A percentile compares a stretch with the other conserved stretches of the same genome.
These are phyloP conservation scores for Pseudogymnoascus sp. DNA, from an alignment of 2,329 filamentous ascomycete genomes.

Conservation along the genomic window DNA sequence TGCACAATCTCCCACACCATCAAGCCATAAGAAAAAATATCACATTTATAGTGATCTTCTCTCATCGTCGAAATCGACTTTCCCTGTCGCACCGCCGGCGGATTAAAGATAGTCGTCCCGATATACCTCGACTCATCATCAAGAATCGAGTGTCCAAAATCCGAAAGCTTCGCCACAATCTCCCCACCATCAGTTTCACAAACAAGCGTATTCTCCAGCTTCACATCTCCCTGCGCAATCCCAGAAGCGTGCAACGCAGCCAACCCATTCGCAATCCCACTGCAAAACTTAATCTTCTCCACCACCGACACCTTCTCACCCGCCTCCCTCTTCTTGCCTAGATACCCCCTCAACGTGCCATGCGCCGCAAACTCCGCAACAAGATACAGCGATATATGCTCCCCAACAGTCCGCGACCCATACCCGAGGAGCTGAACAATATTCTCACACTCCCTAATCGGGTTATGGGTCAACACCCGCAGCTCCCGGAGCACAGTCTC, in stretches of 20 bases:
- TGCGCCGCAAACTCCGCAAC: conserved; percentile 1
- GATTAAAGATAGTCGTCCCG: not conserved
- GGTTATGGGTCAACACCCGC: not conserved
- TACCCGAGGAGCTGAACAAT: not conserved
- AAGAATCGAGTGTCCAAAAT: conserved; percentile 4
- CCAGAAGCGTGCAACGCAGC: not conserved
- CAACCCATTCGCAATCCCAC: not conserved
- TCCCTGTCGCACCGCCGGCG: not conserved
- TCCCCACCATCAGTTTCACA: not conserved
- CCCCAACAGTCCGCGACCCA: not conserved
- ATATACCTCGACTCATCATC: conserved; percentile 2
- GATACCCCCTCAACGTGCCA: not conserved
- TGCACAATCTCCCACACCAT: conserved; percentile 5
- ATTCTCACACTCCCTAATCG: not conserved
- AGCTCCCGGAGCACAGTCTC: not conserved
- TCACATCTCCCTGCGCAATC: not conserved
- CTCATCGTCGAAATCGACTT: not conserved
- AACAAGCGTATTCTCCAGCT: not conserved
- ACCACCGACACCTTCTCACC: not conserved
- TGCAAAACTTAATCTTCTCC: not conserved
- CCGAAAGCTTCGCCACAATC: conserved; percentile 2
- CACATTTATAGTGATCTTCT: conserved; percentile 1
- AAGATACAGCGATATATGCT: conserved; percentile 1
- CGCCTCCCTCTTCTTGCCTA: not conserved
- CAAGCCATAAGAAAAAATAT: conserved; percentile 7